phyloP scores from a whole-genome alignment of 2,329 filamentous ascomycete species.

The Fonsecaea monophora region DNA sequence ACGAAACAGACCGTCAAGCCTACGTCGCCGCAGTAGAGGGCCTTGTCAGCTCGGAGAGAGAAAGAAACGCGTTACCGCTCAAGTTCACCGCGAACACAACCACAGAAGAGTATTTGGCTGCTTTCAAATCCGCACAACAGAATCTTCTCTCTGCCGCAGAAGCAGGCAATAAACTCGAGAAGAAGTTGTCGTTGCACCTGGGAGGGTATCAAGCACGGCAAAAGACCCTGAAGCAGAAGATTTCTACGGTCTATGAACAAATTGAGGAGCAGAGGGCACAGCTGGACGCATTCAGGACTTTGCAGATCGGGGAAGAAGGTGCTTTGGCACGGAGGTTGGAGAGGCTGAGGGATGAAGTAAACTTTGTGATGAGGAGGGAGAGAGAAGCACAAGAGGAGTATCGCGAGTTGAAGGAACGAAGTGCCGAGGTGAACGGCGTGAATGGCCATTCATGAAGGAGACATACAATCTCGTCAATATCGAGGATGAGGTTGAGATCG shows the following conservation, averaged over 20 bases:
- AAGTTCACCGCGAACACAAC: conserved; percentile 81
- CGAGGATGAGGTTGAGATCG: background rate
- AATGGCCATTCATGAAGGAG: conserved; percentile 24
- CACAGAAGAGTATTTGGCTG: conserved; percentile 69
- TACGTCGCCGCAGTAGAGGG: conserved; percentile 49
- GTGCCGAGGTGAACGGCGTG: conserved; percentile 57
- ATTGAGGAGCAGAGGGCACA: conserved; percentile 75
- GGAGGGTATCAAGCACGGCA: conserved; percentile 90
- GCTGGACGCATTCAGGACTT: conserved; percentile 74
- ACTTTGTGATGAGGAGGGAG: conserved; percentile 79
- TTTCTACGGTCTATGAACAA: conserved; percentile 74
- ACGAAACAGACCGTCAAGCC: conserved; percentile 59
- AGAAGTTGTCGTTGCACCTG: conserved; percentile 85
- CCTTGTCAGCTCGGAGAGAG: conserved; percentile 61
- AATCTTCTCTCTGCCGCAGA: conserved; percentile 76
- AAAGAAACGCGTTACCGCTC: conserved; percentile 67
- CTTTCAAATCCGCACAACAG: conserved; percentile 78
- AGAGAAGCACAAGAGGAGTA: conserved; percentile 90
- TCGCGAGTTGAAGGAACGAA: conserved; percentile 75
- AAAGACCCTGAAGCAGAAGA: conserved; percentile 80
- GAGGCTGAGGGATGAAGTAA: conserved; percentile 80
- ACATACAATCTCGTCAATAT: background rate
- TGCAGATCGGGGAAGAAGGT: conserved; percentile 80
- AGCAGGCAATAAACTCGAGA: conserved; percentile 85
- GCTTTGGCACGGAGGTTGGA: conserved; percentile 76